Evolutionary conservation across 805 yeast species (phyloP).

Genomic region (Saccharomyces jurei): DNA sequence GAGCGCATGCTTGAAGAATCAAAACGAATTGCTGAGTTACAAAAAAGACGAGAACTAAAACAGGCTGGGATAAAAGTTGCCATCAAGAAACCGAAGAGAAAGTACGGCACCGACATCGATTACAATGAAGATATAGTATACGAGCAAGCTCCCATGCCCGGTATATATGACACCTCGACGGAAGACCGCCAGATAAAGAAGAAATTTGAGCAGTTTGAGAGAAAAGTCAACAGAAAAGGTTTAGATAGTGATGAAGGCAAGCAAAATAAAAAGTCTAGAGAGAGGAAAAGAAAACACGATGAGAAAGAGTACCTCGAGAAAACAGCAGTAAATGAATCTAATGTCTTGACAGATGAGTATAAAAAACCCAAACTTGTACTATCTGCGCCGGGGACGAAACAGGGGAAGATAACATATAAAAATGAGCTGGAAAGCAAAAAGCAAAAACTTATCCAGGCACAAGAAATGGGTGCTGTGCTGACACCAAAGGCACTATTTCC

Average conservation of each 20-base stretch:
- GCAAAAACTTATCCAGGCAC: constrained; percentile 14
- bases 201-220: constrained; percentile 37
- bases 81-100: constrained; percentile 44
- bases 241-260: constrained; percentile 32
- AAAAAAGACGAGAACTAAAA: constrained; percentile 72
- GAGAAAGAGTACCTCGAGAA: not conserved
- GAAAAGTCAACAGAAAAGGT: constrained; percentile 38
- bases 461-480: constrained; percentile 5
- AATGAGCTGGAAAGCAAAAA: constrained; percentile 25
- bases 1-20: constrained; percentile 79
- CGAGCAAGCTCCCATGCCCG: constrained; percentile 60
- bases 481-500: not conserved
- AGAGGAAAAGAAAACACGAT: constrained; percentile 17
- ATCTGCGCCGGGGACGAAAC: constrained; percentile 31
- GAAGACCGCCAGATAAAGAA: constrained; percentile 41
- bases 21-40: constrained; percentile 63
- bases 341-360: constrained; percentile 11
- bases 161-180: constrained; percentile 58
- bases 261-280: constrained; percentile 14
- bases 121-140: constrained; percentile 78
- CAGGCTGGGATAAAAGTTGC: constrained; percentile 61
- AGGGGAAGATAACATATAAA: constrained; percentile 5
- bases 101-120: constrained; percentile 57
- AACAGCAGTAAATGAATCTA: constrained; percentile 9
- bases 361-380: constrained; percentile 25